Percentiles rank a stretch among this genome's conserved stretches.
phyloP scores from a whole-genome alignment of 306 rosid species.

The Cercis canadensis region DNA sequence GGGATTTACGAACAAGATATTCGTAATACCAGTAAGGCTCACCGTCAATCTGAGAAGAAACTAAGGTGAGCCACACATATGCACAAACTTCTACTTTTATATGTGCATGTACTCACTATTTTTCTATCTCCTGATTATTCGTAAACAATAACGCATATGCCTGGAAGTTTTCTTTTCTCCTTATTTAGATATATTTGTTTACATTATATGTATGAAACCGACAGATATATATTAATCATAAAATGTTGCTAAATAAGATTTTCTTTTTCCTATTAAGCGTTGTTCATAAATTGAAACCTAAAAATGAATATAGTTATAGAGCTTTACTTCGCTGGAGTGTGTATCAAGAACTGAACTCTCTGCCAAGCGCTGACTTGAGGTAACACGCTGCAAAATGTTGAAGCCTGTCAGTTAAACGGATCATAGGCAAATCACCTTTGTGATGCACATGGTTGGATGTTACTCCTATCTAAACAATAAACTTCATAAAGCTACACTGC shows the following conservation, averaged over 20 bases:
- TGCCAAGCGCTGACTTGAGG: conserved; percentile 85
- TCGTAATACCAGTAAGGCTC: conserved; percentile 88
- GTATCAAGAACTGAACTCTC: conserved; percentile 97
- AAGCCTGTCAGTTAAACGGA: conserved; percentile 35
- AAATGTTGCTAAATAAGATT: background rate
- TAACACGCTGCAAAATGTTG: conserved; percentile 77
- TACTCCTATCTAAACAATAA: conserved; percentile 14
- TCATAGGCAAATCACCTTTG: conserved; percentile 24
- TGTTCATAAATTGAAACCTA: conserved; percentile 18
- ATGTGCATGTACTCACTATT: background rate
- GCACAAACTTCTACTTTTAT: conserved; percentile 24
- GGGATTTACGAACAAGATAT: conserved; percentile 95
- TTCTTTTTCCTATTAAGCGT: background rate
- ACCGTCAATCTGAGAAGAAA: conserved; percentile 76
- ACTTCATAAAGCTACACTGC: conserved; percentile 4
- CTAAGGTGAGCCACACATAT: conserved; percentile 32
- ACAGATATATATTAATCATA: background rate
- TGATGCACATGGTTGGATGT: conserved; percentile 22
- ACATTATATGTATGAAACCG: background rate
- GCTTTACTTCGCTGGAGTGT: conserved; percentile 75
- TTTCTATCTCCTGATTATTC: conserved; percentile 11
- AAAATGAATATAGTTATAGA: conserved; percentile 33
- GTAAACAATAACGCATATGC: conserved; percentile 15
- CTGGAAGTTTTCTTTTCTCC: conserved; percentile 21
- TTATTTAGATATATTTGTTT: conserved; percentile 15